Conservation (phyloP, 2,329 filamentous ascomycete genomes). For the Sphaerulina musiva region DNA sequence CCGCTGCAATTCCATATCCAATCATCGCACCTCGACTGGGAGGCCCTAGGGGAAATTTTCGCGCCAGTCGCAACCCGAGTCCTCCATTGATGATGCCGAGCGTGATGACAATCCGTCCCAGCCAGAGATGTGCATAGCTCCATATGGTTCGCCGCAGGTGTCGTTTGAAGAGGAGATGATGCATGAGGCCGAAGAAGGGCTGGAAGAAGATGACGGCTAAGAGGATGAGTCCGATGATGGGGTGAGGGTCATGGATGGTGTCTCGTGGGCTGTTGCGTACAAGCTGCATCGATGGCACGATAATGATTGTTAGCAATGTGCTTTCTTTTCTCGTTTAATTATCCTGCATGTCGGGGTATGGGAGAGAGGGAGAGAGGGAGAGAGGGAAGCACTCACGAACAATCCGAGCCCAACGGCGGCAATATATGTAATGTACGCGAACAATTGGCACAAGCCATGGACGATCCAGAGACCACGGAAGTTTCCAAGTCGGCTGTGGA, state of each 20-base stretch:
- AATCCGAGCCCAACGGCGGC: slow-evolving; percentile 49
- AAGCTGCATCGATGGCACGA: background rate
- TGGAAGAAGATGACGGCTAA: slow-evolving; percentile 50
- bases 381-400: slow-evolving; percentile 23
- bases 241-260: slow-evolving; percentile 40
- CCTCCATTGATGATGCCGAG: slow-evolving; percentile 54
- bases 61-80: slow-evolving; percentile 46
- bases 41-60: slow-evolving; percentile 31
- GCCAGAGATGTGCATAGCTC: slow-evolving; percentile 50
- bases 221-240: slow-evolving; percentile 50
- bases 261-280: slow-evolving; percentile 22
- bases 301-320: background rate
- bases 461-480: slow-evolving; percentile 42
- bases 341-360: no score
- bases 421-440: slow-evolving; percentile 45
- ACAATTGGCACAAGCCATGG: slow-evolving; percentile 45
- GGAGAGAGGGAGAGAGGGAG: no score
- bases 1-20: slow-evolving; percentile 47
- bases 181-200: slow-evolving; percentile 47
- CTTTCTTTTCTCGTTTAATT: no score
- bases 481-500: slow-evolving; percentile 34
- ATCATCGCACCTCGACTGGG: slow-evolving; percentile 37
- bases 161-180: slow-evolving; percentile 49
- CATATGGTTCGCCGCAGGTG: slow-evolving; percentile 42
- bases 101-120: slow-evolving; percentile 46